Base-by-base conservation (phyloP, 371 early-diverging fungal genomes). In the Mucor lusitanicus region DNA sequence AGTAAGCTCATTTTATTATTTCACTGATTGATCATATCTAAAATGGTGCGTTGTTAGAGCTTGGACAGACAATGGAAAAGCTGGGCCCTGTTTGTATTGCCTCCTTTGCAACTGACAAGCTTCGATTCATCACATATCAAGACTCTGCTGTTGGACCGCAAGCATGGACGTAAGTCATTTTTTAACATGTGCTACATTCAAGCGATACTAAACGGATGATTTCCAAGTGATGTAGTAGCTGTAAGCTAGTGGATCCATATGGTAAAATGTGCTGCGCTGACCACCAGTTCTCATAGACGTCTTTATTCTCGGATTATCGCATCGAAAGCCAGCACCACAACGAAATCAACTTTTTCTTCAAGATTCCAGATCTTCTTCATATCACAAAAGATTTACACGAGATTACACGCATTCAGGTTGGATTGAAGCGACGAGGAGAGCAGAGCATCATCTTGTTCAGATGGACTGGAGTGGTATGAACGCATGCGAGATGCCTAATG, bases 271-370 rank as follows among this genome's bases (percentile, higher is more conserved):
- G 13, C 54, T 15, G n/a, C 27, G 30, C 28, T 33, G 59, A 56
- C 39, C 28, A n/a, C n/a, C 23, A 19, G 55, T 17, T 42, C 32
- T 33, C n/a, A 50, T 70, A 90, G 88, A 73, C 82, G 32, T 68
- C 79, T 2, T 35, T 90, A 3, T 87, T 90, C 66, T 83, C 85
- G 48, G 78, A 82, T 33, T 87, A 83, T 72, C 74, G 76, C n/a
- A 65, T 89, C 30, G 84, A 84, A 66, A 80, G 80, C 58, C 21
- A 66, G 6, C 50, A 75, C 27, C 67, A 67, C 25, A 82, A 87
- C 59, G 79, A 84, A 33, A 86, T 90, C 58, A 81, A 75, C 53
- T 58, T 90, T 19, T 73, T 77, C 21, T 42, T 89, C 23, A 27
- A 64, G 9, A 67, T 83, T 11, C 85, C 86, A 44, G 78, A 81